Percentiles rank a stretch among this genome's conserved stretches.
These are phyloP conservation scores for Populus tremula DNA, from an alignment of 345 rosid species.

Conservation along the genomic window DNA sequence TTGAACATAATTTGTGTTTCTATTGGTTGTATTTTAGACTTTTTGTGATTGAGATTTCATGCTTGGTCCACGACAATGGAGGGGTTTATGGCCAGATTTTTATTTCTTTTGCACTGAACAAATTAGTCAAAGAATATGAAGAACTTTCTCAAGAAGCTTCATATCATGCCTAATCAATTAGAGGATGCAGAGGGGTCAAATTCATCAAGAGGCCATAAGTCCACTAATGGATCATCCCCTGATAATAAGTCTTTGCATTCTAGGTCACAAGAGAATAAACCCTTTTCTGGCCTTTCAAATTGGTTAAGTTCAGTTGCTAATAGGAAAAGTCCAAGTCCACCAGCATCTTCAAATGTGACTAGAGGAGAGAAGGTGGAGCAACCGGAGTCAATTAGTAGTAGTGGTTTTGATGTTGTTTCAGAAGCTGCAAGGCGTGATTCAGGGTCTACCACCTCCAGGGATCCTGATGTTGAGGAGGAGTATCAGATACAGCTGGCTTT, in stretches of 20 bases:
- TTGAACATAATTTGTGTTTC: constrained; percentile 10
- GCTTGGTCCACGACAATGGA: constrained; percentile 68
- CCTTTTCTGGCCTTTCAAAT: constrained; percentile 68
- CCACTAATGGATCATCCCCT: constrained; percentile 47
- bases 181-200: constrained; percentile 59
- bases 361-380: constrained; percentile 48
- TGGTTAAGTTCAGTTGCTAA: constrained; percentile 79
- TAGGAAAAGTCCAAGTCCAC: constrained; percentile 53
- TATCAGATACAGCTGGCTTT: constrained; percentile 89
- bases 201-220: constrained; percentile 54
- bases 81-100: constrained; percentile 54
- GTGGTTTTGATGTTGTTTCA: constrained; percentile 40
- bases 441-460: constrained; percentile 54
- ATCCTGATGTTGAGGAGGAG: constrained; percentile 83
- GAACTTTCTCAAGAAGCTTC: constrained; percentile 90
- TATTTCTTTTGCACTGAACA: constrained; percentile 46
- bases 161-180: constrained; percentile 55
- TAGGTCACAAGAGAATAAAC: constrained; percentile 55
- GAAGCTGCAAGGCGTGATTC: constrained; percentile 51
- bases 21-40: not conserved
- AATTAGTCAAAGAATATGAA: constrained; percentile 56
- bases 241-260: constrained; percentile 34
- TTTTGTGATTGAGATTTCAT: constrained; percentile 33
- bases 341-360: constrained; percentile 55
- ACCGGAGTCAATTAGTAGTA: constrained; percentile 37